Evolutionary conservation across 176 grass and related monocot species (phyloP).

Genomic region (Ananas comosus): DNA sequence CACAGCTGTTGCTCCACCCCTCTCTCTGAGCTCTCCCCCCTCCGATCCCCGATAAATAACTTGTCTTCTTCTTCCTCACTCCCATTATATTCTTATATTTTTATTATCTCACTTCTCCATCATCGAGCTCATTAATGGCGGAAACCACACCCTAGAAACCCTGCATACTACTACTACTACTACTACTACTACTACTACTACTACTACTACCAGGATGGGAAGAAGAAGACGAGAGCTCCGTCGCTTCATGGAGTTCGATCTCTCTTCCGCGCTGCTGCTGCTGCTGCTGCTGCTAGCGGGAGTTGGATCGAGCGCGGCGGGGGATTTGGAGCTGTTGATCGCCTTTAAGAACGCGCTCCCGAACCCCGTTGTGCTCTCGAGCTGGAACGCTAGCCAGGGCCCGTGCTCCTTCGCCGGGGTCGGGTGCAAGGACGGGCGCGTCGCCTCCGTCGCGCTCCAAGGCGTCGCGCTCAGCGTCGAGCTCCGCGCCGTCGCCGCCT

Average conservation of each 20-base stretch:
- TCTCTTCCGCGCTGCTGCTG: not conserved
- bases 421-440: conserved; percentile 34
- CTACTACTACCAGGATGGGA: not conserved
- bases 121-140: conserved; percentile 32
- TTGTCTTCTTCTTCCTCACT: not conserved
- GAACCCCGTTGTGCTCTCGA: conserved; percentile 26
- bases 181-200: no score
- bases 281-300: conserved; percentile 14
- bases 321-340: conserved; percentile 60
- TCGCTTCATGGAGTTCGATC: not conserved
- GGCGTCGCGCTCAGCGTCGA: conserved; percentile 52
- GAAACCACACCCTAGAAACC: conserved; percentile 8
- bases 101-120: not conserved
- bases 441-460: conserved; percentile 48
- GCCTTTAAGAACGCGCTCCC: conserved; percentile 56
- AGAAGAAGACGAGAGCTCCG: not conserved
- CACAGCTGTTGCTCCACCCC: conserved; percentile 25
- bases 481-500: conserved; percentile 41
- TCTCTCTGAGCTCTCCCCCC: conserved; percentile 6
- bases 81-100: not conserved
- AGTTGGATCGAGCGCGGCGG: not conserved
- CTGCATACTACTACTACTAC: not conserved
- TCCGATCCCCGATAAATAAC: conserved; percentile 6
- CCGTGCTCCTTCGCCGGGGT: conserved; percentile 67
- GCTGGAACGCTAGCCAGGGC: conserved; percentile 34